Conservation (phyloP, 73 alveolate genomes). For the Tetrahymena borealis region DNA sequence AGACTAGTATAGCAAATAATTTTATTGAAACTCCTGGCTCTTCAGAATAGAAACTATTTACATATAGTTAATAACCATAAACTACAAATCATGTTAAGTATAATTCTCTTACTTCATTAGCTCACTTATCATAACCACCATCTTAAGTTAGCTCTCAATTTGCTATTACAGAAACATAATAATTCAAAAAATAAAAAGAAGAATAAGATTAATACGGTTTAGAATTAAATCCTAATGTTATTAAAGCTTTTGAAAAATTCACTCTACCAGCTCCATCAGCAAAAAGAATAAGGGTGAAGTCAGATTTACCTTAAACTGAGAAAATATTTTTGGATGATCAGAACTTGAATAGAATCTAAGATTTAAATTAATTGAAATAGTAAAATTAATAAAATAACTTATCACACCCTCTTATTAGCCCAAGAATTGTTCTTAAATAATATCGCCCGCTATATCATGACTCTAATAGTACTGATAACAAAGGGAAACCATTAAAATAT, state of each 20-base stretch:
- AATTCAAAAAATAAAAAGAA: neutral
- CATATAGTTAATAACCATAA: neutral
- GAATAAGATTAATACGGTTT: neutral
- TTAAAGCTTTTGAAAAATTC: neutral
- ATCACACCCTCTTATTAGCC: neutral
- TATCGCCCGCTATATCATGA: neutral
- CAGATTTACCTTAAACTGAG: neutral
- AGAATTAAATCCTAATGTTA: neutral
- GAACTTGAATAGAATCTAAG: neutral
- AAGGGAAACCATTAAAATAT: neutral
- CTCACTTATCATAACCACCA: too few species aligned
- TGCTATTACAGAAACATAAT: neutral
- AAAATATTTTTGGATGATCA: neutral
- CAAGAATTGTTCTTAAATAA: neutral
- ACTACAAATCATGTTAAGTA: neutral
- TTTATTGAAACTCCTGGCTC: neutral
- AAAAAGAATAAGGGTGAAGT: neutral
- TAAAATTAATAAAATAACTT: neutral
- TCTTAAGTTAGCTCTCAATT: neutral
- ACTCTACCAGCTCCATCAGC: neutral
- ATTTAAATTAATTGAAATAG: neutral
- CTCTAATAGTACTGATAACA: neutral
- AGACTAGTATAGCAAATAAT: neutral
- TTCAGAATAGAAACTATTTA: neutral
- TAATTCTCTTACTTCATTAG: neutral